Evolutionary conservation across 225 moss, liverwort and hornwort species (phyloP).

Genomic region (Neckera pumila): DNA sequence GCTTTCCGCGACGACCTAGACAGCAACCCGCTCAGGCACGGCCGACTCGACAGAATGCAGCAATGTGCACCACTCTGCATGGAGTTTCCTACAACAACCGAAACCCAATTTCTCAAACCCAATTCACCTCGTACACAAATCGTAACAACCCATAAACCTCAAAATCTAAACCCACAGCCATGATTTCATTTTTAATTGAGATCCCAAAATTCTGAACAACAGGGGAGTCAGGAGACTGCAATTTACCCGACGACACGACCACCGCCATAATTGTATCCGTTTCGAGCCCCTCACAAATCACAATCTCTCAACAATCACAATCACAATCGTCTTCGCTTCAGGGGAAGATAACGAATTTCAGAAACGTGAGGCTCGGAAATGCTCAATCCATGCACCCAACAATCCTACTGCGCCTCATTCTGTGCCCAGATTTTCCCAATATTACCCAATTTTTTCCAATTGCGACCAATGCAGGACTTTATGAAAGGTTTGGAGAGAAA

Average conservation of each 20-base stretch:
- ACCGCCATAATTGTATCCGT: constrained; percentile 2
- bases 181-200: neutral
- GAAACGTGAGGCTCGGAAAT: constrained; percentile 12
- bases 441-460: neutral
- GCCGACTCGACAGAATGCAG: neutral
- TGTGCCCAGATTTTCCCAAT: neutral
- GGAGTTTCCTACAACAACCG: constrained; percentile 2
- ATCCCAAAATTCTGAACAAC: neutral
- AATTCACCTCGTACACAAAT: neutral
- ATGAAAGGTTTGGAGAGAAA: neutral
- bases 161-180: neutral
- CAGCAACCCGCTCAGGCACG: neutral
- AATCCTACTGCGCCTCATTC: constrained; percentile 4
- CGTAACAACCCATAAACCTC: neutral
- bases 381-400: neutral
- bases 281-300: no score
- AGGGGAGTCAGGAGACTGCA: neutral
- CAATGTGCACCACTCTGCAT: neutral
- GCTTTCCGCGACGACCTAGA: neutral
- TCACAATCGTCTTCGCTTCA: neutral
- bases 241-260: constrained; percentile 12
- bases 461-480: neutral
- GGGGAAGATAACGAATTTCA: constrained; percentile 7
- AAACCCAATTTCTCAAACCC: neutral
- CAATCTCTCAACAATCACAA: neutral